Percentiles rank a stretch among this genome's conserved stretches.
Conservation (phyloP, 495 filamentous ascomycete genomes). For the Penicillium simplicissimum region DNA sequence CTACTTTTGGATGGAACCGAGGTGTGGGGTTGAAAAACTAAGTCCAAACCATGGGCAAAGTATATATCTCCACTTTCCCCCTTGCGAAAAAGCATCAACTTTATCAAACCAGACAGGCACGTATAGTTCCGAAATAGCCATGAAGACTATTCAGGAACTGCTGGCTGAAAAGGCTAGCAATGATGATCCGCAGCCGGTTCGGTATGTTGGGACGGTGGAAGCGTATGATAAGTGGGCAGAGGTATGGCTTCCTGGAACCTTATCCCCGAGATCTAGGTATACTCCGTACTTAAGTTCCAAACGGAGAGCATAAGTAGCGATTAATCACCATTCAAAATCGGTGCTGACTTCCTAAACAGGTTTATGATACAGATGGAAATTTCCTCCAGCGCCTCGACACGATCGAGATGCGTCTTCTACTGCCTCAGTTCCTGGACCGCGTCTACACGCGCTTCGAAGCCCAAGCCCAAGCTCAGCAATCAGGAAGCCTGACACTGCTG, state of each 20-base stretch:
- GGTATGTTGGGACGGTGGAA: conserved; percentile 42
- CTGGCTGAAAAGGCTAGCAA: conserved; percentile 12
- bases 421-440: conserved; percentile 53
- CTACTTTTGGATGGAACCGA: background rate
- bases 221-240: conserved; percentile 48
- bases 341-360: conserved; percentile 18
- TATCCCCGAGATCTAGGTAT: too few relatives aligned
- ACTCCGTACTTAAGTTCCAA: too few relatives aligned
- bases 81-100: background rate
- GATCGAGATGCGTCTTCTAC: conserved; percentile 52
- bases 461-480: conserved; percentile 20
- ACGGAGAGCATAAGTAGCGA: background rate
- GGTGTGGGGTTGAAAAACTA: background rate
- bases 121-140: background rate
- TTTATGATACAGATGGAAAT: conserved; percentile 74
- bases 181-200: conserved; percentile 13
- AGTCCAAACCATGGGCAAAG: background rate
- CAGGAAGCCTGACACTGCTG: conserved; percentile 47
- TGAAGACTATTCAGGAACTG: conserved; percentile 35
- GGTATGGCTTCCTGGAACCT: conserved; percentile 18
- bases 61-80: conserved; percentile 2
- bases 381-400: conserved; percentile 72
- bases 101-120: background rate
- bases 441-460: conserved; percentile 23
- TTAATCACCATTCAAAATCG: background rate